phyloP scores from a whole-genome alignment of 2,329 filamentous ascomycete species.

The Gnomoniopsis sp. region DNA sequence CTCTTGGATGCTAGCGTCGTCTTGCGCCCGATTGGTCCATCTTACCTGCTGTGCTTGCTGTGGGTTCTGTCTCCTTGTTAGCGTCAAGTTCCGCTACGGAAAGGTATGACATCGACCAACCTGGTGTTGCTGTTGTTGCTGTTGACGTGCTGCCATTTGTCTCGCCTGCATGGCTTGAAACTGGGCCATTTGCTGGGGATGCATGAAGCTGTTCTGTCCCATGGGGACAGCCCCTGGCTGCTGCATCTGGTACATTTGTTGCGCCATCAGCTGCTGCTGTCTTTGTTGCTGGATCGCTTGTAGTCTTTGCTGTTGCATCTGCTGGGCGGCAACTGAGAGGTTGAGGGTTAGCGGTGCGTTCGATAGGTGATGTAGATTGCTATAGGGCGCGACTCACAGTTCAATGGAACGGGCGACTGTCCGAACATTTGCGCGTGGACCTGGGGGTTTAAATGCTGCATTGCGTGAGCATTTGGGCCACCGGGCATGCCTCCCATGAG shows the following conservation, averaged over 20 bases:
- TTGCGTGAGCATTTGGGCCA: slow-evolving; percentile 65
- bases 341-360: background rate
- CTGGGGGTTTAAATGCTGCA: slow-evolving; percentile 68
- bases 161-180: slow-evolving; percentile 27
- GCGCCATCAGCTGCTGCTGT: slow-evolving; percentile 51
- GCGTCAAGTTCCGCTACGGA: background rate
- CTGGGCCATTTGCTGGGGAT: slow-evolving; percentile 33
- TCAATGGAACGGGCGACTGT: slow-evolving; percentile 45
- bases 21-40: slow-evolving; percentile 19
- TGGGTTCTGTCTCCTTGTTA: slow-evolving; percentile 19
- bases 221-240: slow-evolving; percentile 46
- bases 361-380: background rate
- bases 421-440: slow-evolving; percentile 54
- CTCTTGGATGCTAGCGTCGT: background rate
- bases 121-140: slow-evolving; percentile 23
- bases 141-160: slow-evolving; percentile 15
- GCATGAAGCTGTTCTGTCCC: slow-evolving; percentile 39
- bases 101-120: background rate
- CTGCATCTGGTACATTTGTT: slow-evolving; percentile 50
- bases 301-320: slow-evolving; percentile 53
- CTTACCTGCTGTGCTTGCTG: slow-evolving; percentile 21
- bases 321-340: slow-evolving; percentile 30
- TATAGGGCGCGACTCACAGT: slow-evolving; percentile 24
- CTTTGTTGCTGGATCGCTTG: slow-evolving; percentile 49
- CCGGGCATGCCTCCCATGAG: slow-evolving; percentile 78